Evolutionary conservation across 768 basidiomycete species (phyloP).

Genomic region (Suillus sp.): DNA sequence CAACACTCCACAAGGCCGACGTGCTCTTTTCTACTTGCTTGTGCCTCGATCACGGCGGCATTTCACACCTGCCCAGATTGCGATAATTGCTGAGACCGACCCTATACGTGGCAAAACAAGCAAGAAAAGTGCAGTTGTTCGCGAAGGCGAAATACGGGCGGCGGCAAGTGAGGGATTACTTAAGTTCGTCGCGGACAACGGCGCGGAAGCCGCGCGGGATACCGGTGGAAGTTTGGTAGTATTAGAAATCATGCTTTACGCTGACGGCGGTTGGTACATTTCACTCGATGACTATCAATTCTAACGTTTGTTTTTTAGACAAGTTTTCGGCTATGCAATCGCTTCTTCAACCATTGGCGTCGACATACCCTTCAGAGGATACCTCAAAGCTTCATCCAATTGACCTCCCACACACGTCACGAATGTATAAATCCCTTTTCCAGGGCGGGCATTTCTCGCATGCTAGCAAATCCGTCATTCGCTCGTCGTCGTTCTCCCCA

Average conservation of each 20-base stretch:
- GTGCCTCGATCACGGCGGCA: constrained; percentile 82
- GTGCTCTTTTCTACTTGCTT: constrained; percentile 81
- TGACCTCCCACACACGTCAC: constrained; percentile 79
- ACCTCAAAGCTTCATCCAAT: constrained; percentile 60
- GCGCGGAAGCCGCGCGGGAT: constrained; percentile 64
- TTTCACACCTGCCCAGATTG: constrained; percentile 83
- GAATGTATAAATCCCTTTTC: constrained; percentile 85
- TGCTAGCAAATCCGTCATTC: constrained; percentile 53
- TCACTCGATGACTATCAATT: not conserved
- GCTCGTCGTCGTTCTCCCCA: constrained; percentile 56
- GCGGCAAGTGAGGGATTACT: constrained; percentile 77
- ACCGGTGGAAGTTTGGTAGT: constrained; percentile 80
- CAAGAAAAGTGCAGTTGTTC: constrained; percentile 70
- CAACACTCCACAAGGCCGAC: constrained; percentile 70
- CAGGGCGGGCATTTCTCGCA: constrained; percentile 90
- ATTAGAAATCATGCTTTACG: constrained; percentile 80
- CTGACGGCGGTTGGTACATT: constrained; percentile 71
- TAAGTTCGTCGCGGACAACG: constrained; percentile 66
- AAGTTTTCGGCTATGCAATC: constrained; percentile 63
- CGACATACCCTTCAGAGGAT: constrained; percentile 58
- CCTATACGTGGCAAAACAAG: constrained; percentile 67
- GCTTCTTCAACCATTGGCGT: constrained; percentile 58
- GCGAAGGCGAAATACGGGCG: constrained; percentile 70
- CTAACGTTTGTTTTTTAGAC: constrained; percentile 46
- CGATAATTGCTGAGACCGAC: constrained; percentile 74